Conservation (phyloP, 352 stramenopile species). For the Thraustochytrium sp. region DNA sequence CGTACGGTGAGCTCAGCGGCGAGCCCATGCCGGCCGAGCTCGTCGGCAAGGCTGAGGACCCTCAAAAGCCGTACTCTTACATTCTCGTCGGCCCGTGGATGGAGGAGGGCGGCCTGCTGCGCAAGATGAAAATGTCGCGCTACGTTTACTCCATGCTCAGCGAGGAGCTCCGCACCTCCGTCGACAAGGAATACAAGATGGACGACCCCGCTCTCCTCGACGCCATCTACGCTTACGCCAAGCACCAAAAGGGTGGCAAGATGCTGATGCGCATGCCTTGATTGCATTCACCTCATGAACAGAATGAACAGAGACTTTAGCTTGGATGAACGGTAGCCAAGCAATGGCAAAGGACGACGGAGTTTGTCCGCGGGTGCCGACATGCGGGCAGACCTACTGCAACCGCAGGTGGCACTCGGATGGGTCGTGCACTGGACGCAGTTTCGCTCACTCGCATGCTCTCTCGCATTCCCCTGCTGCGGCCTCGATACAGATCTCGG, state of each 20-base stretch:
- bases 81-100: not conserved
- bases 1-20: not conserved
- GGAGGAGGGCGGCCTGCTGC: not conserved
- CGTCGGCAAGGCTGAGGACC: not conserved
- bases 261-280: not conserved
- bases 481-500: too few species aligned
- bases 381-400: too few species aligned
- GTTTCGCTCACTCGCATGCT: too few species aligned
- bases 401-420: too few species aligned
- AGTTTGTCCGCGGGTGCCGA: too few species aligned
- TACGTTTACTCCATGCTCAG: not conserved
- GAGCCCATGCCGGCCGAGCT: not conserved
- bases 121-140: not conserved
- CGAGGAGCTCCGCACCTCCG: not conserved
- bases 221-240: not conserved
- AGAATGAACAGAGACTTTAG: too few species aligned
- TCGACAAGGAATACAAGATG: not conserved
- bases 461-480: too few species aligned
- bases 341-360: not conserved
- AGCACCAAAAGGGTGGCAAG: conserved; percentile 13
- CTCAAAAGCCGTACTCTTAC: not conserved
- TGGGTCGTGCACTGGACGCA: too few species aligned
- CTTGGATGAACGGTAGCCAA: not conserved
- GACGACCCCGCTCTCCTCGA: not conserved
- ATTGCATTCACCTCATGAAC: too few species aligned